Base-by-base conservation (phyloP, 441 rosid genomes). In the Populus hybrid region DNA sequence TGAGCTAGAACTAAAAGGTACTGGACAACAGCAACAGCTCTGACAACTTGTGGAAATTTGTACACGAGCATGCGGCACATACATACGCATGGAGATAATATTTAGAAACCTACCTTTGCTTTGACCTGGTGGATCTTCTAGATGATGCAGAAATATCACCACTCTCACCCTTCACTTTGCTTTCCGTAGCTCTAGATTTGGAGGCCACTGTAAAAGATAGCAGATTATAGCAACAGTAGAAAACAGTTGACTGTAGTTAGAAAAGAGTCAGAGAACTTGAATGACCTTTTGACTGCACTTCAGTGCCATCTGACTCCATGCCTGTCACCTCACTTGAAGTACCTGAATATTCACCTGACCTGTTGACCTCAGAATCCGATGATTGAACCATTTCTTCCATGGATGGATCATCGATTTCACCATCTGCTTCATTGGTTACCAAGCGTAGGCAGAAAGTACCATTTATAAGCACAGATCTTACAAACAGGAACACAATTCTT, bases 341-440 rank as follows among this genome's bases (percentile, higher is more conserved):
- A 42, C 73, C 81, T 10, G 88, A 83, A 76, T 73, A 68, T 74
- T 84, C 89, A 70, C 87, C 88, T 2, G 85, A 76, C 61, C 74
- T 78, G 3, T 68, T 74, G 36, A 35, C 63, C 72, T 81, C 74
- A 29, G 80, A 74, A 64, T 65, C 76, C 1, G 87, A 74, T 77
- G 83, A 76, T 50, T 68, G 82, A 3, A 74, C 67, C n/a, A 38
- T 61, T 38, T 72, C 89, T 79, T 86, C 94, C 78, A 68, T 68
- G 33, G 88, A 72, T 14, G 88, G 83, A 83, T 89, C 86, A 78
- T 80, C 77, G 24, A 87, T 83, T 82, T 94, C 96, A 69, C 88
- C 89, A 68, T 89, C 95, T 83, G 89, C 64, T 68, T 79, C 74
- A 63, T 11, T 33, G 64, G 71, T 64, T 76, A 72, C 29, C 64